These are phyloP conservation scores for Mortierella sp. DNA, from an alignment of 371 early-diverging fungal genomes.

Conservation along the genomic window DNA sequence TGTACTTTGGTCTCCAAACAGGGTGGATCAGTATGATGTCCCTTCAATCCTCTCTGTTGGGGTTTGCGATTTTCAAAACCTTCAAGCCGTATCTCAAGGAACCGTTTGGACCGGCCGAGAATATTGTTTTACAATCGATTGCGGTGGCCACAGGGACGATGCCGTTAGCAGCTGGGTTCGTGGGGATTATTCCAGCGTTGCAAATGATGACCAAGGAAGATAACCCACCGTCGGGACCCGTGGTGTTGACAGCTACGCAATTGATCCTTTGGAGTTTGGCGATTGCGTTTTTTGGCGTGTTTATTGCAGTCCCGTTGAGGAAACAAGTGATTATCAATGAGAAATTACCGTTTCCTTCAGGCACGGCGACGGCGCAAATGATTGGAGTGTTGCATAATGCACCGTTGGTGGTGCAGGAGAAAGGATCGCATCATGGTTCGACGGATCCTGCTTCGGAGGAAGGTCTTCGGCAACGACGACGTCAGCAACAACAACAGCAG, in stretches of 20 bases:
- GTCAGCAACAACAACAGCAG: neutral
- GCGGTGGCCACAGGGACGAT: constrained; percentile 89
- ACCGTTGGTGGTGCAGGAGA: constrained; percentile 20
- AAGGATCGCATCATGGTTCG: neutral
- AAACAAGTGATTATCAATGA: constrained; percentile 83
- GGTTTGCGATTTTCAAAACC: constrained; percentile 79
- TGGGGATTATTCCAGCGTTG: constrained; percentile 82
- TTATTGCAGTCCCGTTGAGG: constrained; percentile 88
- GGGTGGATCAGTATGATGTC: constrained; percentile 93
- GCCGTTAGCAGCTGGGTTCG: constrained; percentile 86
- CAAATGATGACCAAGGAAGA: constrained; percentile 61
- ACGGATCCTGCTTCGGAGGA: neutral
- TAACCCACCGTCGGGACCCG: constrained; percentile 29
- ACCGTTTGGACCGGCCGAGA: constrained; percentile 80
- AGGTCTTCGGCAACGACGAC: constrained; percentile 5
- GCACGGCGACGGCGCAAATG: constrained; percentile 90
- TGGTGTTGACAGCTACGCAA: constrained; percentile 18
- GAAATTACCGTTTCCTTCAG: constrained; percentile 86
- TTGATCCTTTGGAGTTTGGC: constrained; percentile 84
- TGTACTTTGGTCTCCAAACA: constrained; percentile 88
- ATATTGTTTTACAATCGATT: constrained; percentile 83
- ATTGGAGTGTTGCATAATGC: constrained; percentile 78
- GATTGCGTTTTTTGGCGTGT: constrained; percentile 89
- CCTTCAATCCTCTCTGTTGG: constrained; percentile 82
- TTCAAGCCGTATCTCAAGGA: constrained; percentile 58